Evolutionary conservation across 2,329 filamentous ascomycete species (phyloP), one percentile per base, ranked within the genome.

Genomic region (Dothistroma septosporum): DNA sequence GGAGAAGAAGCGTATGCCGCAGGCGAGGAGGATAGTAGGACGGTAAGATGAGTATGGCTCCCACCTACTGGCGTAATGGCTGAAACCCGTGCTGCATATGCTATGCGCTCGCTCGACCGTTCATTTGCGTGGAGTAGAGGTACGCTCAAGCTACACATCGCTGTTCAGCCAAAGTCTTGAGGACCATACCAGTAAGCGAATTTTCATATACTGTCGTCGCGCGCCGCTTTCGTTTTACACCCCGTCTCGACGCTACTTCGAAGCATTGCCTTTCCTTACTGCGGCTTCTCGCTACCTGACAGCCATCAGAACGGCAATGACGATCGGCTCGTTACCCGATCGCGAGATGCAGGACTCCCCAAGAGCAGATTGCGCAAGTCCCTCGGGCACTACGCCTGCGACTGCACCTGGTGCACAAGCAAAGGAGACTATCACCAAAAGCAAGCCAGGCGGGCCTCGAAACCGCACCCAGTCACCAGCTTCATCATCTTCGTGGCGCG

Each of bases 1-100:
- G 80, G 94, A 97, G 82, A 89, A 89, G 79, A 95, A 73, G 70
- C 76, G 76, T 57, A 81, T 82, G 79, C 80, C 80, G 12, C 68
- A 69, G 54, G 75, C 73, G 60, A 73, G 79, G 62, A 68, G 75
- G 47, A 61, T 64, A 58, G 66, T 50, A 44, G 58, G 46, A 50
- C 56, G 52, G 66, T 50, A 44, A 53, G 46, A 50, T 60, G 52
- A 55, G 57, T 59, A 53, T 58, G 14, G 24, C 16, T 47, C n/a
- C 1, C 53, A 19, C 10, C 16, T 55, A n/a, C 35, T 35, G 50
- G n/a, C 14, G 14, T 44, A 4, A 9, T 44, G 2, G 2, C 41
- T 44, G 41, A 6, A 28, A 28, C 24, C 24, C 24, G 24, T 28
- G 24, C 24, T 28, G 24, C 24, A 28, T 7, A 44, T 44, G 37